Evolutionary conservation across 352 stramenopile species (phyloP), one percentile per base, ranked within the genome.

Genomic region (Globisporangium barbulae): DNA sequence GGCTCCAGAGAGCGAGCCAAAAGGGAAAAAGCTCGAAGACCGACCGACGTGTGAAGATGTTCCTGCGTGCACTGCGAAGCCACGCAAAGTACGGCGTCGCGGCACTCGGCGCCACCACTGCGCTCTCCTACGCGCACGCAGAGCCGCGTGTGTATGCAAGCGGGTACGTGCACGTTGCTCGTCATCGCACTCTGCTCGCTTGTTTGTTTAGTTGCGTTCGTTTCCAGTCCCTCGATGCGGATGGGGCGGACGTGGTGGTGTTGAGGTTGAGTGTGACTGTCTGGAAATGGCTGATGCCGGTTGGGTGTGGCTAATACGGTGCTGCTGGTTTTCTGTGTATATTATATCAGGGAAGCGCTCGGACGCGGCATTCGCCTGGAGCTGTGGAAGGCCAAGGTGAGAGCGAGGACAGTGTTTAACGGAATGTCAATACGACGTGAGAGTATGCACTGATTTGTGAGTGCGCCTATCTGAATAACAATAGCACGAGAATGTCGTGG

Each of bases 401-500:
- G 52, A 37, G 25, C 25, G 25, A 28, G 25, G 25, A 28, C 25
- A 28, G 2, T 28, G 25, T 28, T 28, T 28, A 28, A 28, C 25
- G 25, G 25, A 28, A 28, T 28, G 25, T 2, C 25, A 28, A 2
- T 28, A 28, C 25, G 25, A 28, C 25, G 2, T 28, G 1, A 28
- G 25, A 28, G 25, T 28, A 28, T 28, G 25, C 25, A 28, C 25
- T 28, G 25, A 28, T 28, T 28, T 28, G 25, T 28, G 25, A 28
- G 30, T 25, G 2, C 6, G 12, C 17, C 25, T 44, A 17, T 3
- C 12, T 41, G 3, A 41, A 41, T 1, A 41, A 13, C 8, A 39
- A 21, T 64, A 94, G 86, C 86, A 95, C 59, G 84, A 93, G 63
- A 95, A 95, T 57, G 85, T 95, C 35, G 84, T 91, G 44, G 85